phyloP scores from a whole-genome alignment of 306 rosid species.

The Trichosanthes cucumerina region DNA sequence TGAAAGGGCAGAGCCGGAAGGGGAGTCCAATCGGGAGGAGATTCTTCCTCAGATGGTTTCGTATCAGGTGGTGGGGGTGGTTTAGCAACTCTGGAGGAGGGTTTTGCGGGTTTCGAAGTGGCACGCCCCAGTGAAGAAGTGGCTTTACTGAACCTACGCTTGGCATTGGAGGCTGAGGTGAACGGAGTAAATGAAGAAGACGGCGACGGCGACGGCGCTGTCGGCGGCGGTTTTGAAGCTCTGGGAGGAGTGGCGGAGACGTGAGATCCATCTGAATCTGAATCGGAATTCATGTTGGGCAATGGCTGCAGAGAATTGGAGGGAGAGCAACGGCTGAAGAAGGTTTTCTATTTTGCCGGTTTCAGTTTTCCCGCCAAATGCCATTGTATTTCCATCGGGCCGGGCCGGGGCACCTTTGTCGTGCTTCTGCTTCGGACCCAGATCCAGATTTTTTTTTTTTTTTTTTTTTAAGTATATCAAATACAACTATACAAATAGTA shows the following conservation, averaged over 20 bases:
- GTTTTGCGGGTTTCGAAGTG: constrained; percentile 25
- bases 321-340: background rate
- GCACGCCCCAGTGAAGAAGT: constrained; percentile 19
- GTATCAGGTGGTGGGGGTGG: background rate
- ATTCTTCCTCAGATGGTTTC: constrained; percentile 6
- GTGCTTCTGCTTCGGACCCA: background rate
- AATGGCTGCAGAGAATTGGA: background rate
- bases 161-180: constrained; percentile 21
- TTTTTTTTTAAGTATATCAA: too few relatives aligned
- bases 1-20: constrained; percentile 44
- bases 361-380: constrained; percentile 4
- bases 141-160: constrained; percentile 18
- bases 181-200: constrained; percentile 15
- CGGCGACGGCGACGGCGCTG: constrained; percentile 12
- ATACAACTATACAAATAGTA: too few relatives aligned
- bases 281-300: constrained; percentile 32
- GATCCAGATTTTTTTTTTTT: too few relatives aligned
- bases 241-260: constrained; percentile 87
- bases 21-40: constrained; percentile 15
- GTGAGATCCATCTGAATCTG: constrained; percentile 78
- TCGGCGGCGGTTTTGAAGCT: constrained; percentile 22
- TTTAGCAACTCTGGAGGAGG: constrained; percentile 17
- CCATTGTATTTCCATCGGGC: background rate
- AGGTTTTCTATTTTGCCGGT: background rate
- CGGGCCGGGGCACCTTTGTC: background rate